Conservation (phyloP, 352 stramenopile genomes). For the Phytophthora colocasiae region DNA sequence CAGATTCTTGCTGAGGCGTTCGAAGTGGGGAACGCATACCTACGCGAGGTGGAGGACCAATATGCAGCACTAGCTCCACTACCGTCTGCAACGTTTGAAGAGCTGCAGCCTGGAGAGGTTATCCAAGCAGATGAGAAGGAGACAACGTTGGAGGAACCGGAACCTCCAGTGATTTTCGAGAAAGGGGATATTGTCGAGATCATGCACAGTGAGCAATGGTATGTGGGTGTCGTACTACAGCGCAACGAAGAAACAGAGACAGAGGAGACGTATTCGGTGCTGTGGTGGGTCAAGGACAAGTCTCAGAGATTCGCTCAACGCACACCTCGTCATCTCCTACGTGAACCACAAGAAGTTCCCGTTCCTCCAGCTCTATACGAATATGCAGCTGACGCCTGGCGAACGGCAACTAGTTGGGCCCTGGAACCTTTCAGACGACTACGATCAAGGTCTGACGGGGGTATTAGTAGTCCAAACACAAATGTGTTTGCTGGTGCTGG, state of each 20-base stretch:
- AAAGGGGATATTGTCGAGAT: constrained; percentile 78
- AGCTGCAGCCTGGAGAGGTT: constrained; percentile 3
- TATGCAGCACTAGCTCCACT: constrained; percentile 60
- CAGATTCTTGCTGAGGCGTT: constrained; percentile 76
- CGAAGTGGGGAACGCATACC: constrained; percentile 55
- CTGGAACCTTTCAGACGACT: constrained; percentile 51
- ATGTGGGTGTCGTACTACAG: constrained; percentile 69
- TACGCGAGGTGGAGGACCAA: constrained; percentile 60
- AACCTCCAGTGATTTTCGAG: constrained; percentile 39
- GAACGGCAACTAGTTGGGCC: constrained; percentile 52
- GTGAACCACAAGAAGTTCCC: constrained; percentile 43
- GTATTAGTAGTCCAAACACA: not conserved
- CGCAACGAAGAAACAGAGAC: constrained; percentile 51
- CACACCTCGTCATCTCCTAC: constrained; percentile 58
- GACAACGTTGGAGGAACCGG: constrained; percentile 4
- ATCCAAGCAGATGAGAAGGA: constrained; percentile 13
- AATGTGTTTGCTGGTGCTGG: no score
- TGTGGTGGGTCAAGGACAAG: constrained; percentile 86
- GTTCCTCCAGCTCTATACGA: constrained; percentile 53
- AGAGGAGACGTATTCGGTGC: constrained; percentile 69
- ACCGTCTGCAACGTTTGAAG: constrained; percentile 21
- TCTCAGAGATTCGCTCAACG: constrained; percentile 75
- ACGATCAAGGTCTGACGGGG: constrained; percentile 38
- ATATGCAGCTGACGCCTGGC: constrained; percentile 61
- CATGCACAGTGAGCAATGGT: constrained; percentile 60